phyloP scores from a whole-genome alignment of 1,284 basidiomycete genomes.

The Lentinula novae-zelandiae region DNA sequence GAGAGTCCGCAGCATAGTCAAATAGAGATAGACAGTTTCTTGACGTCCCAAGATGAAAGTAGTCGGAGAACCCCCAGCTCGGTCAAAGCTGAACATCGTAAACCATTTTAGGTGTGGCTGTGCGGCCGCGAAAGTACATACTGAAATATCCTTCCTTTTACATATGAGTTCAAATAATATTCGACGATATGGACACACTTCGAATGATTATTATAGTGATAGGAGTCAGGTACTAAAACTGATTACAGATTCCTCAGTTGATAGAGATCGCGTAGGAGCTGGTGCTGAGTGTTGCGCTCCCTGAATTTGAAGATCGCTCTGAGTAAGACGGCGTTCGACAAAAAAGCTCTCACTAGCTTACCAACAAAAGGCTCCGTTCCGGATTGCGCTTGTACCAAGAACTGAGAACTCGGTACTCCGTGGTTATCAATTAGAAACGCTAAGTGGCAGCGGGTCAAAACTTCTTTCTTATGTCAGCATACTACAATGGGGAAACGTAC shows the following conservation, averaged over 20 bases:
- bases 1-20: neutral
- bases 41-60: neutral
- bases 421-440: conserved; percentile 25
- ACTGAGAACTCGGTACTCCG: conserved; percentile 29
- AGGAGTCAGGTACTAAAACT: neutral
- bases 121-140: neutral
- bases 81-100: neutral
- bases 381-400: conserved; percentile 14
- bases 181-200: no score
- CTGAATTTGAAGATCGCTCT: conserved; percentile 12
- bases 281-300: conserved; percentile 29
- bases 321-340: no score
- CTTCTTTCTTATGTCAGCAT: no score
- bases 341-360: conserved; percentile 11
- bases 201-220: no score
- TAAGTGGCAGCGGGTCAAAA: conserved; percentile 4
- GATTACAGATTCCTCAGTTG: conserved; percentile 17
- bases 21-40: neutral
- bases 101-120: neutral
- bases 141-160: no score
- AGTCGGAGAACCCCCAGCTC: neutral
- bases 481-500: conserved; percentile 17
- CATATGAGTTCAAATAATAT: no score
- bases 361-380: conserved; percentile 31
- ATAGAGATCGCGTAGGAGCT: conserved; percentile 27